Base-by-base conservation (phyloP, 371 early-diverging fungal genomes). In the Zychaea mexicana region DNA sequence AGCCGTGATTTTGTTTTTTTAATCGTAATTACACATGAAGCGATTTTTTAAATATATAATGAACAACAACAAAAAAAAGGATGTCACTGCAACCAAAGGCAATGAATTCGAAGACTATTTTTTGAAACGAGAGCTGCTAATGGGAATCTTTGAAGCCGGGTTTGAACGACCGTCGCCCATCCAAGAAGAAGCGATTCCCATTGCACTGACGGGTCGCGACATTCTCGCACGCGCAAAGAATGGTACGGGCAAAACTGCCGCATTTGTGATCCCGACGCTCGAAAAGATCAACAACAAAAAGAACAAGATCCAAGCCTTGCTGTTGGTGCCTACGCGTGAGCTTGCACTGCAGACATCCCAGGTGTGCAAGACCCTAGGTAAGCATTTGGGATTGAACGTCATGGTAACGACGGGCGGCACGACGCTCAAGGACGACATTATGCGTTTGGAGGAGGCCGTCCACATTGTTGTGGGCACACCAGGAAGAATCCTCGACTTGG, bases 111-210 rank as follows among this genome's bases (percentile, higher is more conserved):
- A 99, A 74, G 98, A 97, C 75, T 98, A 96, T 77, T 95, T 91
- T 77, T 82, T 99, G 57, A 97, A 97, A 73, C 88, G 96, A 52
- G 96, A 98, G 71, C 81, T 99, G 54, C 79, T 98, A 62, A 99
- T 98, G 95, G 99, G 99, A 26, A 96, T 99, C 56, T 98, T 97
- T 77, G 96, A 97, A 74, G 96, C 96, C 32, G 99, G 99, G 31
- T 99, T 97, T 80, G 99, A 99, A 76, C 87, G 89, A 38, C 99
- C 99, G n/a, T 95, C 97, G 32, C 98, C 99, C 52, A 98, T 99
- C 73, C 99, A 99, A 81, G 99, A 98, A 87, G 98, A 98, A 80
- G 87, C 98, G 26, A 98, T 99, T 65, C 99, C 98, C 12, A 94
- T 97, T 68, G 96, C 98, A 2, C 86, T 99, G 47, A 89, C 96